Evolutionary conservation across 1,284 basidiomycete species (phyloP).

Genomic region (Sutorius eximius): DNA sequence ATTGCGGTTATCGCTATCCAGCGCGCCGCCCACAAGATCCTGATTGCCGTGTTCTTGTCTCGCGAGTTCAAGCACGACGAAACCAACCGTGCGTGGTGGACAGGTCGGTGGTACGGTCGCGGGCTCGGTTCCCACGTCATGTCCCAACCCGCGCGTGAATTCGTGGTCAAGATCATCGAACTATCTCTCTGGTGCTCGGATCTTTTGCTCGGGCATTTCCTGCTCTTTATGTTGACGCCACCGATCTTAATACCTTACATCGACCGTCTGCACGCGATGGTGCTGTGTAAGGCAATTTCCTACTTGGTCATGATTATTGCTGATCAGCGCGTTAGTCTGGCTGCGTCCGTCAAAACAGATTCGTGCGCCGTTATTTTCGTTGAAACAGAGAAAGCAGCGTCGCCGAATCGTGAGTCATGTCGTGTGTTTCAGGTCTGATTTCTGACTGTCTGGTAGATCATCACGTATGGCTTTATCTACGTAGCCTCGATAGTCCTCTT

Average conservation of each 20-base stretch:
- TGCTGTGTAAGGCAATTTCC: conserved; percentile 57
- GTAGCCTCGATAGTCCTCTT: conserved; percentile 74
- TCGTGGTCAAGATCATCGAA: conserved; percentile 84
- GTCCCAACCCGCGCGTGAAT: conserved; percentile 89
- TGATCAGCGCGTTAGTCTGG: conserved; percentile 59
- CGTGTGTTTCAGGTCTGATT: not conserved
- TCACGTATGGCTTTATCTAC: conserved; percentile 80
- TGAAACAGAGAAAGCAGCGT: conserved; percentile 84
- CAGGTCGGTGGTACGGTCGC: conserved; percentile 93
- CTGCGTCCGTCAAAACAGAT: conserved; percentile 87
- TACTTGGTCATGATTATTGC: conserved; percentile 15
- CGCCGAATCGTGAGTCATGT: conserved; percentile 72
- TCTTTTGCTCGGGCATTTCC: conserved; percentile 63
- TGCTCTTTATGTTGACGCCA: conserved; percentile 75
- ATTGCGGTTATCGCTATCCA: conserved; percentile 88
- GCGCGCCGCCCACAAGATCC: conserved; percentile 86
- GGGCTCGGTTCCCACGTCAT: conserved; percentile 85
- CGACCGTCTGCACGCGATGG: conserved; percentile 73
- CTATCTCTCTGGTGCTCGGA: conserved; percentile 80
- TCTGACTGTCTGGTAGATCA: conserved; percentile 43
- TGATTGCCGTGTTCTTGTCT: conserved; percentile 89
- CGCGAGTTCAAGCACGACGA: conserved; percentile 98
- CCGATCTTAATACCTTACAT: conserved; percentile 74
- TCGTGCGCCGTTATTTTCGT: conserved; percentile 88
- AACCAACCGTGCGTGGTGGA: conserved; percentile 98